Evolutionary conservation across 257 asterid genomes (phyloP), one percentile per base, ranked within the genome.

Genomic region (Petunia axillaris): DNA sequence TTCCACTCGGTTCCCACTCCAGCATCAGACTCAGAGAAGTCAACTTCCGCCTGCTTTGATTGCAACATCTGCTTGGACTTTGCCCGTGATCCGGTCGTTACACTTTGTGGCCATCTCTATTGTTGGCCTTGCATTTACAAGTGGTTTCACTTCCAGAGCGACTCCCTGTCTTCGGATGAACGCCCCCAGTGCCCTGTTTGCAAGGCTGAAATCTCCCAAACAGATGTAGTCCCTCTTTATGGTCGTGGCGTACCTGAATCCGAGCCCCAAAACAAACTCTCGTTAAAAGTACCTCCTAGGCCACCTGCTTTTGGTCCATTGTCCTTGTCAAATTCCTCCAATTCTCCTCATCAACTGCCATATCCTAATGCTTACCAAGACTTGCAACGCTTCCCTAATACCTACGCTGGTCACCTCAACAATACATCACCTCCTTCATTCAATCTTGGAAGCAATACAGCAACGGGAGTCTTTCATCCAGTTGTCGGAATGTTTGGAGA

Each of bases 111-210:
- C 50, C 97, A 94, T 84, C 97, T 94, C 76, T 94, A 92, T 81
- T 92, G 98, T 48, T 94, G 98, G 98, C 97, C 98, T 3, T 92
- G 98, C 86, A 94, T 94, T 87, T 94, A 92, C 89, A 88, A 91
- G 67, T 92, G 97, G 97, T 73, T 92, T 71, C 86, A 88, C 11
- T 86, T 87, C 2, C 94, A 92, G 78, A 82, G 48, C 2, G 57
- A 83, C 10, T 86, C 91, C 59, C 82, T 81, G 9, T 60, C 89
- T 48, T 40, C 92, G 1, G 82, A 87, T 5, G 87, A 87, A 52
- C 82, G 16, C 35, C 88, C 90, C 25, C 86, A 86, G 4, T 94
- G 98, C 84, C 98, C 98, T 0, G 86, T 94, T 82, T 94, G 98
- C 96, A 91, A 94, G 90, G 88, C 98, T 4, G 91, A 90, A 84